A percentile compares a stretch with the other conserved stretches of the same genome.
These are phyloP conservation scores for Aspergillus versicolor DNA, from an alignment of 2,329 filamentous ascomycete species.

Conservation along the genomic window DNA sequence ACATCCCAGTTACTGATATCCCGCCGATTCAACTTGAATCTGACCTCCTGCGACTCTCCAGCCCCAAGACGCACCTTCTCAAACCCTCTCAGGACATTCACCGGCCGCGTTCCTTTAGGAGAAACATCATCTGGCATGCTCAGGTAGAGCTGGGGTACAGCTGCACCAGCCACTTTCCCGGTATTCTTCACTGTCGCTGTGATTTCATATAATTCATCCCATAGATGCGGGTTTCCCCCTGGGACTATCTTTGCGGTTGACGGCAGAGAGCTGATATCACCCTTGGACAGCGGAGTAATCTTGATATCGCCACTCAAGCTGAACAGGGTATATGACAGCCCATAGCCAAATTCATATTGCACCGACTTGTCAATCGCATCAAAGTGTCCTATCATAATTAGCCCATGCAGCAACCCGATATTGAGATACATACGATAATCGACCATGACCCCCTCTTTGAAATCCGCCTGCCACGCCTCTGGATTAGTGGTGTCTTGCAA, in stretches of 20 bases:
- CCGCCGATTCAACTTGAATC: slow-evolving; percentile 55
- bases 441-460: not conserved
- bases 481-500: too few relatives aligned
- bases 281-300: not conserved
- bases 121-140: slow-evolving; percentile 20
- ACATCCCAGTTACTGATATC: slow-evolving; percentile 67
- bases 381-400: not conserved
- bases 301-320: not conserved
- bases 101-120: slow-evolving; percentile 32
- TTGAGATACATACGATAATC: not conserved
- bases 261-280: not conserved
- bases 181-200: slow-evolving; percentile 71
- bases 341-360: not conserved
- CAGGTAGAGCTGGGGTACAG: slow-evolving; percentile 61
- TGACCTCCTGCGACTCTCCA: slow-evolving; percentile 49
- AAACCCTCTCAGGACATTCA: slow-evolving; percentile 61
- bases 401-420: too few relatives aligned
- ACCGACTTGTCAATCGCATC: not conserved
- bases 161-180: slow-evolving; percentile 63
- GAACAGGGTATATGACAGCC: not conserved
- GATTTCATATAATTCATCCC: not conserved
- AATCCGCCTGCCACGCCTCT: not conserved
- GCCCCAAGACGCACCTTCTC: slow-evolving; percentile 55
- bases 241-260: not conserved
- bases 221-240: not conserved